phyloP scores from a whole-genome alignment of 164 flowering plant genomes.

The Sextonia rubra region DNA sequence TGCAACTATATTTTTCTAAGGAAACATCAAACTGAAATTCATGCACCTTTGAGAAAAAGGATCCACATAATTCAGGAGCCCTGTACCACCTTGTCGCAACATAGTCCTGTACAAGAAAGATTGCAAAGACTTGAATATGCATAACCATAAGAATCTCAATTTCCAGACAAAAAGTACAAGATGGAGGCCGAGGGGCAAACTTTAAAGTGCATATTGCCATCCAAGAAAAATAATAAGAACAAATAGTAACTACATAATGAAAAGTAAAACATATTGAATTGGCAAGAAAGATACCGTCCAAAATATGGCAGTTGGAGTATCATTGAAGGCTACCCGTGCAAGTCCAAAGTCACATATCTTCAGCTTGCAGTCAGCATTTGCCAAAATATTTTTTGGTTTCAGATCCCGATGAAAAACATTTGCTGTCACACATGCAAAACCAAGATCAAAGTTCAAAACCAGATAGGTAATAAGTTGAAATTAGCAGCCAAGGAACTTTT shows the following conservation, averaged over 20 bases:
- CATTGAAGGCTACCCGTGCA: slow-evolving; percentile 88
- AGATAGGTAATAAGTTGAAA: slow-evolving; percentile 1
- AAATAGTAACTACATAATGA: neutral
- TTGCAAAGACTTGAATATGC: slow-evolving; percentile 2
- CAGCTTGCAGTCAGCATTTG: slow-evolving; percentile 91
- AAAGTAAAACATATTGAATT: neutral
- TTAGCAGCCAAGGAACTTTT: no score
- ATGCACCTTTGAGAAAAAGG: slow-evolving; percentile 92
- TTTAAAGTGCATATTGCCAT: neutral
- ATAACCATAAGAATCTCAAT: neutral
- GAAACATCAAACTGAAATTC: neutral
- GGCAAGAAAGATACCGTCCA: slow-evolving; percentile 63
- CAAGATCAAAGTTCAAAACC: slow-evolving; percentile 1
- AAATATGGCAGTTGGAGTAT: slow-evolving; percentile 79
- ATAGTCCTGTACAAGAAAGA: slow-evolving; percentile 57
- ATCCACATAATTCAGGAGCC: slow-evolving; percentile 97
- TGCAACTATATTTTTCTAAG: neutral
- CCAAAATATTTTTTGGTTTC: slow-evolving; percentile 87
- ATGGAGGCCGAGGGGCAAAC: neutral
- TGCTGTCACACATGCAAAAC: slow-evolving; percentile 29
- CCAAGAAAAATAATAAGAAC: neutral
- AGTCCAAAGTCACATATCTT: slow-evolving; percentile 94
- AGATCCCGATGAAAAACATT: slow-evolving; percentile 77
- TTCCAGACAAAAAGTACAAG: no score
- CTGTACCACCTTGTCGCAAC: slow-evolving; percentile 99